Percentiles rank a stretch among this genome's conserved stretches.
These are phyloP conservation scores for Hypsizygus marmoreus DNA, from an alignment of 768 basidiomycete genomes.

Conservation along the genomic window DNA sequence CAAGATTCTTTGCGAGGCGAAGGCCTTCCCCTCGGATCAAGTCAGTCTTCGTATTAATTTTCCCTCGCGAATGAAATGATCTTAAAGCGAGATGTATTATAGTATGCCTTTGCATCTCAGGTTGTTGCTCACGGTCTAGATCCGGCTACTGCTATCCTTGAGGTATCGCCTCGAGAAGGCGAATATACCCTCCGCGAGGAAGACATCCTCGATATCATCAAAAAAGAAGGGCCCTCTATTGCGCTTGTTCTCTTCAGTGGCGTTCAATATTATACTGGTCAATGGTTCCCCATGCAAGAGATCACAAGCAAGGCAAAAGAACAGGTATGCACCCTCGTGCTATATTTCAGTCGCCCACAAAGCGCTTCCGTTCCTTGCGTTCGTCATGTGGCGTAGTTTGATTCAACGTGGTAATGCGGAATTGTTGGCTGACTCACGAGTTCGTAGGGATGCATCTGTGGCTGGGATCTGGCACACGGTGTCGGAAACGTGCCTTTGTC, in stretches of 20 bases:
- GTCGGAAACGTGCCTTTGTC: slow-evolving; percentile 89
- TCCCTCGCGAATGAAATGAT: slow-evolving; percentile 15
- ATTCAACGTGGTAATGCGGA: too few species aligned
- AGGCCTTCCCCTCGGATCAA: slow-evolving; percentile 96
- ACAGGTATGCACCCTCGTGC: slow-evolving; percentile 52
- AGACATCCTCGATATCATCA: slow-evolving; percentile 81
- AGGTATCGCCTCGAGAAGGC: slow-evolving; percentile 76
- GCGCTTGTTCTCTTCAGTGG: slow-evolving; percentile 93
- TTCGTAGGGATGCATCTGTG: slow-evolving; percentile 85
- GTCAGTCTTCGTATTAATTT: slow-evolving; percentile 42
- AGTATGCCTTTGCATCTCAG: slow-evolving; percentile 99
- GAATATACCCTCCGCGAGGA: slow-evolving; percentile 86
- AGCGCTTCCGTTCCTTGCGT: slow-evolving; percentile 7
- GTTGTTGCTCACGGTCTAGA: slow-evolving; percentile 75
- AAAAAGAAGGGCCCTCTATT: slow-evolving; percentile 71
- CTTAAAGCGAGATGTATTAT: slow-evolving; percentile 17
- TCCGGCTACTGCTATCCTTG: slow-evolving; percentile 72
- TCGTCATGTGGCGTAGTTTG: too few species aligned
- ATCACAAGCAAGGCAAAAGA: slow-evolving; percentile 86
- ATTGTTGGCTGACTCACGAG: slow-evolving; percentile 17
- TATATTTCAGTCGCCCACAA: slow-evolving; percentile 12
- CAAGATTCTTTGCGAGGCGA: slow-evolving; percentile 94
- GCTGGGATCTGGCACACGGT: slow-evolving; percentile 97
- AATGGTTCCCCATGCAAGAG: slow-evolving; percentile 84
- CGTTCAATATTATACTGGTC: slow-evolving; percentile 97